A percentile compares a stretch with the other conserved stretches of the same genome.
Evolutionary conservation across 306 rosid species (phyloP).

Genomic region (Rubus parviflorus): DNA sequence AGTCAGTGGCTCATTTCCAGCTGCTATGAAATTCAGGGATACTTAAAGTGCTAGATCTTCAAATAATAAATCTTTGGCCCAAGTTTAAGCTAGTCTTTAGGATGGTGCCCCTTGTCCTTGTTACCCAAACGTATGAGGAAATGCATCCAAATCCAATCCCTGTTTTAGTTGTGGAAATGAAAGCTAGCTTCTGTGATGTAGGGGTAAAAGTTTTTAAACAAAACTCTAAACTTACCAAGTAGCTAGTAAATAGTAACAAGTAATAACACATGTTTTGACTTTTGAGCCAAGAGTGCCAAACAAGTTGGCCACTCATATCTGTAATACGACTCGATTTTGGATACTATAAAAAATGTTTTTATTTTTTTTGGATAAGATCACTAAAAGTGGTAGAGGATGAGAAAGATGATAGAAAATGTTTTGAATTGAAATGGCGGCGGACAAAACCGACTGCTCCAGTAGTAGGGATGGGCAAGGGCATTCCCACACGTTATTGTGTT

Average conservation of each 20-base stretch:
- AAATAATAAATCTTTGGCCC: background rate
- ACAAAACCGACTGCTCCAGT: background rate
- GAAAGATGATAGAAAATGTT: background rate
- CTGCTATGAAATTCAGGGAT: background rate
- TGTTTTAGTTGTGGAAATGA: background rate
- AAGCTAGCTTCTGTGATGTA: background rate
- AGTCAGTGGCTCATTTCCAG: background rate
- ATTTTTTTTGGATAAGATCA: background rate
- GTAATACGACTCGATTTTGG: background rate
- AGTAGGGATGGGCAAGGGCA: background rate
- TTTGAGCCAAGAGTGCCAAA: background rate
- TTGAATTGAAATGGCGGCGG: background rate
- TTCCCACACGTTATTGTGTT: background rate
- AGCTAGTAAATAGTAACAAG: background rate
- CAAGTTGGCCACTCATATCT: background rate
- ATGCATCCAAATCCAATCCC: background rate
- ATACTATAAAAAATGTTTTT: background rate
- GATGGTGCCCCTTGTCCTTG: background rate
- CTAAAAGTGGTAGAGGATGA: background rate
- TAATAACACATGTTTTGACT: background rate
- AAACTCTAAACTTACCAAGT: background rate
- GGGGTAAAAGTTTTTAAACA: background rate
- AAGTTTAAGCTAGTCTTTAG: background rate
- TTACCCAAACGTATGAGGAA: background rate
- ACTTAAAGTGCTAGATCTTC: background rate